phyloP scores from a whole-genome alignment of 2,329 filamentous ascomycete species.

The Lithohypha guttulata region DNA sequence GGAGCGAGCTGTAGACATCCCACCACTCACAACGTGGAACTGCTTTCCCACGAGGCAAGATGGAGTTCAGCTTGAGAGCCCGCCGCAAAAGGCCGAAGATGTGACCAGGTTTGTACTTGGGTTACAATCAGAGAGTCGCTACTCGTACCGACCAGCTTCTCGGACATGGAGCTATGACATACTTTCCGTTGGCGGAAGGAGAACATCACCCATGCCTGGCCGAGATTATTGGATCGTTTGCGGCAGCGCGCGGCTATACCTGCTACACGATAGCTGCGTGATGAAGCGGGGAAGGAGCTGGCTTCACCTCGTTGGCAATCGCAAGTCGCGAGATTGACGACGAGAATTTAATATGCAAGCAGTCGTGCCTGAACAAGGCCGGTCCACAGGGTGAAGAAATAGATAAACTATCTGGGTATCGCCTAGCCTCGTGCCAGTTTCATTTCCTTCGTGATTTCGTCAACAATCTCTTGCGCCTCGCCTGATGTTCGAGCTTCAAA shows the following conservation, averaged over 20 bases:
- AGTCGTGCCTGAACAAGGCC: neutral
- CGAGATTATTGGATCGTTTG: no score
- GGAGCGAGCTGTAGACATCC: slow-evolving; percentile 6
- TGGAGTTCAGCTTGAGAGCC: no score
- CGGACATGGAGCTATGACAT: slow-evolving; percentile 5
- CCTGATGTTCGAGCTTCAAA: slow-evolving; percentile 49
- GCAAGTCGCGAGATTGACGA: no score
- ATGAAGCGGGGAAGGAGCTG: slow-evolving; percentile 6
- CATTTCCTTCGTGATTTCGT: slow-evolving; percentile 52
- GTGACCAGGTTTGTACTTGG: no score
- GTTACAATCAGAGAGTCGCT: no score
- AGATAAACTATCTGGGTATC: neutral
- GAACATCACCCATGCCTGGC: no score
- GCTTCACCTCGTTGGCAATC: no score
- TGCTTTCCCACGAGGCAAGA: neutral
- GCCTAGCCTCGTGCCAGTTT: slow-evolving; percentile 26
- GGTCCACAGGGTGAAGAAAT: neutral
- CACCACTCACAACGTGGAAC: slow-evolving; percentile 1
- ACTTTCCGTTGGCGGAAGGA: slow-evolving; percentile 3
- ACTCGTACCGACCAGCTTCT: no score
- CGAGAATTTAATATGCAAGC: no score
- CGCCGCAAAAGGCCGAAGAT: no score
- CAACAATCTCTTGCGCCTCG: slow-evolving; percentile 52
- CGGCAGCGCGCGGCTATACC: no score
- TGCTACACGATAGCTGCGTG: no score